A percentile compares a stretch with the other conserved stretches of the same genome.
Conservation (phyloP, 768 basidiomycete genomes). For the Lactifluus volemus region DNA sequence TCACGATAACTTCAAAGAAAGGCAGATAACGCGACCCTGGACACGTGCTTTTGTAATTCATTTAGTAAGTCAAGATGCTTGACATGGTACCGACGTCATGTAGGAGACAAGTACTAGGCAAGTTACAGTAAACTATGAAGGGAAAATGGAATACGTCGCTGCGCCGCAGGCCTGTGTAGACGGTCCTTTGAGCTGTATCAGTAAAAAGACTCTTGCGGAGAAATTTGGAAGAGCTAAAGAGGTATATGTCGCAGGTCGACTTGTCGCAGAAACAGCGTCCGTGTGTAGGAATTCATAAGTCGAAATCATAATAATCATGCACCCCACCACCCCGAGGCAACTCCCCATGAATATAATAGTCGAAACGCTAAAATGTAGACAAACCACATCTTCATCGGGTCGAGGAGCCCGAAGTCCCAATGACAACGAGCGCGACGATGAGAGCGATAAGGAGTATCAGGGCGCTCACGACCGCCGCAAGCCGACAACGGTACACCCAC, state of each 20-base stretch:
- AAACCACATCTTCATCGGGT: background rate
- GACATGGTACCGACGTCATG: too few species aligned
- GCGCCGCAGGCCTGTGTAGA: background rate
- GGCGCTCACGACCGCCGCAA: slow-evolving; percentile 53
- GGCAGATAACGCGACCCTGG: too few species aligned
- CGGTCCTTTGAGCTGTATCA: background rate
- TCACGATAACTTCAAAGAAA: too few species aligned
- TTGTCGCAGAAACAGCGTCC: slow-evolving; percentile 1
- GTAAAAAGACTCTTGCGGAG: background rate
- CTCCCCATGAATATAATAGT: background rate
- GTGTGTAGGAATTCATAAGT: background rate
- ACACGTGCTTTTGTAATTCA: too few species aligned
- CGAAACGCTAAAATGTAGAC: background rate
- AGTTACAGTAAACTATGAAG: too few species aligned
- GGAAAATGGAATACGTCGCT: too few species aligned
- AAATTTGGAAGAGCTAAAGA: background rate
- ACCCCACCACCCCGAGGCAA: background rate
- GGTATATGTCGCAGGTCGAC: background rate
- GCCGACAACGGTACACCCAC: slow-evolving; percentile 42
- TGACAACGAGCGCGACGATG: slow-evolving; percentile 40
- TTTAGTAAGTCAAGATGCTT: too few species aligned
- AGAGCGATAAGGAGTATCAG: slow-evolving; percentile 40
- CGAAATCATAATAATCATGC: background rate
- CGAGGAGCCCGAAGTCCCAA: background rate
- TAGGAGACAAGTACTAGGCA: too few species aligned